Conservation (phyloP, 2,329 filamentous ascomycete species). For the Neocucurbitaria cava region DNA sequence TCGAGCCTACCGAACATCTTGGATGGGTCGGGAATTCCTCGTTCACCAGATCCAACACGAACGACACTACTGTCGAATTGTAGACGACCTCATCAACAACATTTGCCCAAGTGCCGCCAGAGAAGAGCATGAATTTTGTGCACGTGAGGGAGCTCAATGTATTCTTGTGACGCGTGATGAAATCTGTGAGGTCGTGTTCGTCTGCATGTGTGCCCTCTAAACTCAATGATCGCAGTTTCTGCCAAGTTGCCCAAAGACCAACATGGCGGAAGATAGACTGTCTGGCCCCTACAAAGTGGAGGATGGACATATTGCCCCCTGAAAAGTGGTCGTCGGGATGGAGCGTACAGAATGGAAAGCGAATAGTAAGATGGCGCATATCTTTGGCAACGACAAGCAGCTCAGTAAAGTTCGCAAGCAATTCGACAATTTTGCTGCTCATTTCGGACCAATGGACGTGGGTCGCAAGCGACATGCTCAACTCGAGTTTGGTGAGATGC, state of each 20-base stretch:
- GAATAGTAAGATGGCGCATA: constrained; percentile 25
- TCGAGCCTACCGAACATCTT: no score
- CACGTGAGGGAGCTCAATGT: constrained; percentile 26
- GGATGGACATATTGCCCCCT: no score
- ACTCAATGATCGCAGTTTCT: constrained; percentile 25
- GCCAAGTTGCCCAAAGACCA: constrained; percentile 31
- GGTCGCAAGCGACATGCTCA: constrained; percentile 23
- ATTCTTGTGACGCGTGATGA: constrained; percentile 28
- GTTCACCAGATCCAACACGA: constrained; percentile 28
- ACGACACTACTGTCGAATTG: constrained; percentile 21
- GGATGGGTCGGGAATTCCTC: constrained; percentile 15
- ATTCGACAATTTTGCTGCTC: no score
- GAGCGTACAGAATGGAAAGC: constrained; percentile 19
- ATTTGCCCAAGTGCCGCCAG: constrained; percentile 35
- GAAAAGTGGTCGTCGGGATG: no score
- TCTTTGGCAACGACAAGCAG: constrained; percentile 23
- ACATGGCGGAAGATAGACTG: constrained; percentile 14
- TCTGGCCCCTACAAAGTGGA: background rate
- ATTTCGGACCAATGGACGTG: no score
- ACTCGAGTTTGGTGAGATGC: constrained; percentile 22
- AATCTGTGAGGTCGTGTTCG: constrained; percentile 20
- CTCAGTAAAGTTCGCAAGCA: constrained; percentile 23
- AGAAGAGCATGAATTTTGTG: constrained; percentile 17
- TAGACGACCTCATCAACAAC: constrained; percentile 36
- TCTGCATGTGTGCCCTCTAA: constrained; percentile 28